Evolutionary conservation across 2,329 filamentous ascomycete species (phyloP).

Genomic region (Fusarium sacchari): DNA sequence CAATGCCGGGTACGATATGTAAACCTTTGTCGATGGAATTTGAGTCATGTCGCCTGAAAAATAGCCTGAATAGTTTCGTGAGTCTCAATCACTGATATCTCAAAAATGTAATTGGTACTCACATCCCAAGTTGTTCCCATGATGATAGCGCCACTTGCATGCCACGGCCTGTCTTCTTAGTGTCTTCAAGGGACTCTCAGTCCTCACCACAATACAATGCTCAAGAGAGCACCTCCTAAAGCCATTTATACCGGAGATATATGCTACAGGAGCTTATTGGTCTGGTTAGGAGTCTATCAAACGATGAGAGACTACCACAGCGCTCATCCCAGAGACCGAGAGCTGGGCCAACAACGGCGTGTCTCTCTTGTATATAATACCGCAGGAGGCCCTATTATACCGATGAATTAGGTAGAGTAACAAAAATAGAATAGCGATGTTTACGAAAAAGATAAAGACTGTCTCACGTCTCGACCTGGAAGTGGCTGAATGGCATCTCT

Average conservation of each 20-base stretch:
- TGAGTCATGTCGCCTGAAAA: neutral
- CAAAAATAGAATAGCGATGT: accelerated
- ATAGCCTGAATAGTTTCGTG: neutral
- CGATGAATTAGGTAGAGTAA: neutral
- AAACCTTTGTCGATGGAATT: no score
- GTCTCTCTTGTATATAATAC: neutral
- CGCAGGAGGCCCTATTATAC: neutral
- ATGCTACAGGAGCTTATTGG: neutral
- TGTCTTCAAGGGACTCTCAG: neutral
- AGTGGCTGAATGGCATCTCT: neutral
- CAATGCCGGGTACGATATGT: neutral
- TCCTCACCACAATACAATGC: neutral
- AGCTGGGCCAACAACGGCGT: neutral
- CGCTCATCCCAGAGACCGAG: neutral
- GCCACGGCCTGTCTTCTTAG: neutral
- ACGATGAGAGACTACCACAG: no score
- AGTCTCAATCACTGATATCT: neutral
- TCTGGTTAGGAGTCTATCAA: no score
- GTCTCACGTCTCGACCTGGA: neutral
- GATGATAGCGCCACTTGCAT: neutral
- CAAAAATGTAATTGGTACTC: neutral
- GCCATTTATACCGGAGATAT: accelerated
- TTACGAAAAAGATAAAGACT: no score
- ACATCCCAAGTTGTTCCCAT: neutral
- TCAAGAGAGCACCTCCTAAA: neutral